Evolutionary conservation across 257 asterid species (phyloP).

Genomic region (Salvia rosmarinus): DNA sequence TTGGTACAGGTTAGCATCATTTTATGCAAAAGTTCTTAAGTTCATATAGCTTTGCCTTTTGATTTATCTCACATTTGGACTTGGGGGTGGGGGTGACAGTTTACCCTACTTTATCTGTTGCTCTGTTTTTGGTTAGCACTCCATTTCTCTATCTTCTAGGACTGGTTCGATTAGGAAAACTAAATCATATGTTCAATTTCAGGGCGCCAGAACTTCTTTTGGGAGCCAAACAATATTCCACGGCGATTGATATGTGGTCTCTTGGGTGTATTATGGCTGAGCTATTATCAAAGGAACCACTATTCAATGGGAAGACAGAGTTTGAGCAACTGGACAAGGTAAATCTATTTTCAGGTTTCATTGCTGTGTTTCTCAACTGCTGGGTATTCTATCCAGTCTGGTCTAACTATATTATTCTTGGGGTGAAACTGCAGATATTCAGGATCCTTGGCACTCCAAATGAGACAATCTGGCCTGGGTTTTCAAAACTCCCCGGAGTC

Average conservation of each 20-base stretch:
- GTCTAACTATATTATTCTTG: constrained; percentile 29
- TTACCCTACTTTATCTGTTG: not conserved
- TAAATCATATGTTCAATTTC: constrained; percentile 32
- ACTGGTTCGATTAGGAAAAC: constrained; percentile 1
- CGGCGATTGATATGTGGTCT: constrained; percentile 99
- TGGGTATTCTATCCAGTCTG: not conserved
- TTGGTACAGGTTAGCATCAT: constrained; percentile 88
- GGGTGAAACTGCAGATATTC: constrained; percentile 57
- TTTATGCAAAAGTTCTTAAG: not conserved
- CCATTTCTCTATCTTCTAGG: not conserved
- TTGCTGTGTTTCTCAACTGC: not conserved
- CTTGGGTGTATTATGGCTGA: constrained; percentile 97
- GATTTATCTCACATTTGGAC: not conserved
- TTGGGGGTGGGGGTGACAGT: not conserved
- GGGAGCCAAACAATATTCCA: constrained; percentile 86
- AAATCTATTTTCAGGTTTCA: constrained; percentile 21
- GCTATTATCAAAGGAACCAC: constrained; percentile 71
- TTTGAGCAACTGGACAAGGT: constrained; percentile 94
- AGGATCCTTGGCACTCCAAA: constrained; percentile 81
- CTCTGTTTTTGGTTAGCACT: not conserved
- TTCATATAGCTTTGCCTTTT: not conserved
- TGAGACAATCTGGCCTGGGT: constrained; percentile 89
- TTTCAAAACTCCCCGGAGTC: constrained; percentile 76
- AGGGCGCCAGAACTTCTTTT: constrained; percentile 97
- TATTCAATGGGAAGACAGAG: constrained; percentile 88